Evolutionary conservation across 2,329 filamentous ascomycete species (phyloP), one percentile per base, ranked within the genome.

Genomic region (Neodidymelliopsis sp.): DNA sequence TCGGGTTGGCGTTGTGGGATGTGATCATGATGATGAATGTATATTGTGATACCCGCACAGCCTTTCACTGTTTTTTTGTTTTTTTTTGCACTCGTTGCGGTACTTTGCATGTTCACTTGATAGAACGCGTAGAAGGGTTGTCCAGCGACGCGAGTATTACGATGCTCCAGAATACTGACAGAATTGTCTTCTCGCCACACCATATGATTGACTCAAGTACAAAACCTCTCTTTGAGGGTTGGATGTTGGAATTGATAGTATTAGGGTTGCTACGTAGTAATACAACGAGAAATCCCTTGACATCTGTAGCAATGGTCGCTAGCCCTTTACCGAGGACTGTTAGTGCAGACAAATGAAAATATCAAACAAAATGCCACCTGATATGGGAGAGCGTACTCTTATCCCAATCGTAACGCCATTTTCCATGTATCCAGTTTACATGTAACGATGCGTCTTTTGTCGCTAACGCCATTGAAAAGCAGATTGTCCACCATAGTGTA

Each of bases 1-100:
- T 3, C 10, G 19, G 16, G 12, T 31, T 11, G 44, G 29, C 36
- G 36, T 47, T 16, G 7, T n/a, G n/a, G n/a, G n/a, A n/a, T n/a
- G 20, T n/a, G 24, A 16, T 41, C 11, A 30, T 19, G 24, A 27
- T 29, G 10, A 22, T 15, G 22, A n/a, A 36, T 34, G 29, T 34
- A 37, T 8, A 20, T 38, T 33, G 31, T 41, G 38, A 42, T 42
- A 49, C 38, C 45, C 45, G n/a, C 7, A n/a, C n/a, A n/a, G n/a
- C n/a, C n/a, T n/a, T n/a, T n/a, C n/a, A n/a, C n/a, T n/a, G n/a
- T n/a, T n/a, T n/a, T n/a, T n/a, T n/a, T n/a, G n/a, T n/a, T n/a
- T n/a, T n/a, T n/a, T n/a, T n/a, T n/a, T n/a, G n/a, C n/a, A n/a
- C n/a, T n/a, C n/a, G n/a, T n/a, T n/a, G n/a, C n/a, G n/a, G n/a